Evolutionary conservation across 1,284 basidiomycete genomes (phyloP), one percentile per base, ranked within the genome.

Genomic region (Thecaphora thlaspeos): DNA sequence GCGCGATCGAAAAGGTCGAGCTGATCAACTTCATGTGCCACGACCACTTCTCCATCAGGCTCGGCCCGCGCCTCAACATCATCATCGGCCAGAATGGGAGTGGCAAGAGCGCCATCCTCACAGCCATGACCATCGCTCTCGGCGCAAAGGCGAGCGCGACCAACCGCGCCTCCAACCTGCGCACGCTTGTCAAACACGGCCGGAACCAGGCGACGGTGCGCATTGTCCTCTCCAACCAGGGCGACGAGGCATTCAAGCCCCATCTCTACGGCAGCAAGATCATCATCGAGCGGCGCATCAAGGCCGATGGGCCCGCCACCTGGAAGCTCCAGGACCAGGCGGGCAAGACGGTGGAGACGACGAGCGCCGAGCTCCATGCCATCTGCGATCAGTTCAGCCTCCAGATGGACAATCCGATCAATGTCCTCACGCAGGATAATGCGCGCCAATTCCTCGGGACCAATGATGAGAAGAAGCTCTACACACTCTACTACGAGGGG

Each of bases 21-120:
- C 85, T 95, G 83, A 82, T 86, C 74, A 88, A 96, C 78, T 98
- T 98, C 80, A 96, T 98, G 93, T 96, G 92, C 77, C 95, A 98
- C 80, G 83, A 86, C 73, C 86, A 84, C 77, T 83, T 93, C 43
- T 68, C 73, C 44, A 72, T 95, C 78, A 82, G 83, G 5, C 90
- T 95, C 66, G 90, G 88, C 0, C 87, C 88, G 3, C 90, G 91
- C 77, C 88, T 97, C 76, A 97, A 98, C 80, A 97, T 98, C 75
- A 88, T 99, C 64, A 94, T 96, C 52, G 95, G 95, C 83, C 80
- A 77, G 82, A 84, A 84, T 69, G 82, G 83, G 39, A 77, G 75
- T 51, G 73, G 95, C 14, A 98, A 98, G 81, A 94, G 90, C 75
- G 93, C 95, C 1, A 87, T 96, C 37, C 82, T 98, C 30, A 92